These are phyloP conservation scores for Amoebophrya sp. DNA, from an alignment of 169 alveolate genomes.

Conservation along the genomic window DNA sequence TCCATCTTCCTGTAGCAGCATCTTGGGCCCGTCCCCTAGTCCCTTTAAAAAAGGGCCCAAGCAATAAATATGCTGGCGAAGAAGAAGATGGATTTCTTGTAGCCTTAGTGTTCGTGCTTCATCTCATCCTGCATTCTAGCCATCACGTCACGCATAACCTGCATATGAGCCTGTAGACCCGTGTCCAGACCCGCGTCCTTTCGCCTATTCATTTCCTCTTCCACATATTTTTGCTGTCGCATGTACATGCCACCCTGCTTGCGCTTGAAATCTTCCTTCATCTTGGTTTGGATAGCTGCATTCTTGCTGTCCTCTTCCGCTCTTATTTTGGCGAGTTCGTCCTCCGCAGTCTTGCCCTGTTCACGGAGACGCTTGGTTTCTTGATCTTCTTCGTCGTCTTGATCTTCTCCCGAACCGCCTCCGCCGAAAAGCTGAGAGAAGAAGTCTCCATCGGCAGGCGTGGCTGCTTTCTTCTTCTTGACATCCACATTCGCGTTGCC, in stretches of 20 bases:
- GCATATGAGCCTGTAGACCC: conserved; percentile 40
- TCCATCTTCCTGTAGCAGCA: too few relatives aligned
- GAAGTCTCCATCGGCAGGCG: not conserved
- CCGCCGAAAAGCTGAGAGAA: not conserved
- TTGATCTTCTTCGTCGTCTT: not conserved
- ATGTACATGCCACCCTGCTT: not conserved
- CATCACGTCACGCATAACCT: conserved; percentile 41
- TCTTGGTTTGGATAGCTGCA: not conserved
- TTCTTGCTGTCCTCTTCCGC: not conserved
- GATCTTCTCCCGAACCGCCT: not conserved
- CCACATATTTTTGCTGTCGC: not conserved
- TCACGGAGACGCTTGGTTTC: not conserved
- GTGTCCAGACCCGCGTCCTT: conserved; percentile 35
- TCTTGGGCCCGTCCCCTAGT: not conserved
- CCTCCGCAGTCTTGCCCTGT: conserved; percentile 37
- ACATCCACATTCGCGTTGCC: conserved; percentile 48
- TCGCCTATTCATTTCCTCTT: conserved; percentile 38
- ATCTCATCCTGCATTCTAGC: conserved; percentile 38
- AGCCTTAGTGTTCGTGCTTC: conserved; percentile 30
- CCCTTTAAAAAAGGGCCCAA: conserved; percentile 15
- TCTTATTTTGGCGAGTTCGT: conserved; percentile 15
- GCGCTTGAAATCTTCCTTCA: not conserved
- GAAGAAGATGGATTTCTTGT: too few relatives aligned
- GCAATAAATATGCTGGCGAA: too few relatives aligned
- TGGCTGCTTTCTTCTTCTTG: not conserved